Conservation (phyloP, 2,329 filamentous ascomycete genomes). For the Xylaria sp. region DNA sequence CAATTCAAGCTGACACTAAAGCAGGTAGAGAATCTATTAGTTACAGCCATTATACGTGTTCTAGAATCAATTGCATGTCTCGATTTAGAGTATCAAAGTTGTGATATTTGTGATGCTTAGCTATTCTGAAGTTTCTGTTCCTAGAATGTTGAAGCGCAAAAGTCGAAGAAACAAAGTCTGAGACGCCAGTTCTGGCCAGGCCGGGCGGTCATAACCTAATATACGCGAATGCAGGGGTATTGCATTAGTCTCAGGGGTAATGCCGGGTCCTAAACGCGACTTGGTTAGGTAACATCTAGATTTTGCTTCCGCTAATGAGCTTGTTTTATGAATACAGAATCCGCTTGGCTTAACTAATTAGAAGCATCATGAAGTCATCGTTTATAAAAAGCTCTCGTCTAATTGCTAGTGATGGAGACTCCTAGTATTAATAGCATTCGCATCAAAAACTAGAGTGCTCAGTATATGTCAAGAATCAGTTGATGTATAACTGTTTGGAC, state of each 20-base stretch:
- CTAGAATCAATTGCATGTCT: not conserved
- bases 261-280: not conserved
- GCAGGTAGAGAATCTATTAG: not conserved
- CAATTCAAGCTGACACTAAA: not conserved
- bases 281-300: not conserved
- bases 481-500: not conserved
- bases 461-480: not conserved
- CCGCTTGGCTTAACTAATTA: not conserved
- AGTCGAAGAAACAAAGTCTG: not conserved
- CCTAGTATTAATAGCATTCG: not conserved
- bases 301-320: not conserved
- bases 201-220: not conserved
- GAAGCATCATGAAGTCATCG: not conserved
- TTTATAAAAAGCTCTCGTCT: not conserved
- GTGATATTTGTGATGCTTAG: not conserved
- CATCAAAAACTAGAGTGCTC: too few relatives aligned
- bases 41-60: not conserved
- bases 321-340: not conserved
- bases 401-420: not conserved
- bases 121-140: too few relatives aligned
- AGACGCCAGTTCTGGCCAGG: not conserved
- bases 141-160: not conserved
- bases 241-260: constrained; percentile 24
- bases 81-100: not conserved
- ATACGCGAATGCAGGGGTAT: constrained; percentile 1